Percentiles rank a stretch among this genome's conserved stretches.
Conservation (phyloP, 2,329 filamentous ascomycete species). For the Cordyceps sp. region DNA sequence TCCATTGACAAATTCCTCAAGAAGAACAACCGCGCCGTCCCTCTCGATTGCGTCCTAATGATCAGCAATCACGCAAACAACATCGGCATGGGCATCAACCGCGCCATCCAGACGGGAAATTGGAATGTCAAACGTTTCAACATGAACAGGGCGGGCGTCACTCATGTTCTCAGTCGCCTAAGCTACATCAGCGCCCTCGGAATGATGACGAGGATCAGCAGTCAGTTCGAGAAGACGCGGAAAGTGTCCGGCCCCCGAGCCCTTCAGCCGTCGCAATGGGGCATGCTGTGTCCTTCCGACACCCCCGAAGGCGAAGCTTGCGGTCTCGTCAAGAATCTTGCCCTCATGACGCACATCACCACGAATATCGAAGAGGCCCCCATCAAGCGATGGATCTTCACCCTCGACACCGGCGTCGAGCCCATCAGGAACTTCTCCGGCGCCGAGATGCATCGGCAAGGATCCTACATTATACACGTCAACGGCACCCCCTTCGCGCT, state of each 20-base stretch:
- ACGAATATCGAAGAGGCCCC: constrained; percentile 90
- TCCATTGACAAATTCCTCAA: constrained; percentile 92
- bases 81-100: constrained; percentile 86
- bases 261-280: constrained; percentile 91
- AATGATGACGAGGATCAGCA: constrained; percentile 98
- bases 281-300: constrained; percentile 94
- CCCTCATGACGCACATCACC: constrained; percentile 97
- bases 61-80: constrained; percentile 71
- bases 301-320: constrained; percentile 98
- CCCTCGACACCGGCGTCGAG: constrained; percentile 70
- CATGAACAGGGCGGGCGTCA: constrained; percentile 95
- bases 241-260: constrained; percentile 94
- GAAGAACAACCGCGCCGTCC: constrained; percentile 76
- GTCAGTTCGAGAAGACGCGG: constrained; percentile 96
- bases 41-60: constrained; percentile 74
- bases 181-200: constrained; percentile 94
- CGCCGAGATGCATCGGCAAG: constrained; percentile 69
- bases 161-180: constrained; percentile 83
- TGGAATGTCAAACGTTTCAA: constrained; percentile 97
- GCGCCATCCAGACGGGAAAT: constrained; percentile 92
- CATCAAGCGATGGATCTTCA: constrained; percentile 71
- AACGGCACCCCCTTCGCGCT: constrained; percentile 90
- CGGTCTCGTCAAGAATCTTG: constrained; percentile 93
- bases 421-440: constrained; percentile 56
- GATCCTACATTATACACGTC: constrained; percentile 79